Evolutionary conservation across 257 asterid species (phyloP), one percentile per base, ranked within the genome.

Genomic region (Leptodermis oblonga): DNA sequence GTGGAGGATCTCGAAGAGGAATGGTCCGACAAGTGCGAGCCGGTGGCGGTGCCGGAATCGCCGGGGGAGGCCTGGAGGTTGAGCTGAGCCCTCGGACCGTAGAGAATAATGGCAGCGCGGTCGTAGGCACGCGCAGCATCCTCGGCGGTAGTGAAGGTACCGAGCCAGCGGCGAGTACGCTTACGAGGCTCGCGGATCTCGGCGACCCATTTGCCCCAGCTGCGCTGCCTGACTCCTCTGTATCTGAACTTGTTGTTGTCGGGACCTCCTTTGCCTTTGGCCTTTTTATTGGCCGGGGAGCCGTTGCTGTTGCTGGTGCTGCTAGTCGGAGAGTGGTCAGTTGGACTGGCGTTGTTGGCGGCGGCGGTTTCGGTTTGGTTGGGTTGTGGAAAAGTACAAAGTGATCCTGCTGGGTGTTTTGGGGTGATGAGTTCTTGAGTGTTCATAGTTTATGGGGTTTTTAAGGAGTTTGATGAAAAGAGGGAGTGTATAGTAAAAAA

Each of bases 171-270:
- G 0, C 98, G 76, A 0, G 93, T 87, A 0, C 97, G 81, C 68
- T 90, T 88, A 0, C 93, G 61, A 0, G 98, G 98, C 77, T 92
- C 98, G 0, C 98, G 97, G 81, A 92, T 92, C 96, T 92, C 97
- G 14, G 97, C 97, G 0, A 92, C 98, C 98, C 98, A 92, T 43
- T 92, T 90, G 0, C 98, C 98, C 98, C 97, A 92, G 78, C 98
- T 92, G 4, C 98, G 88, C 71, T 92, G 98, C 30, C 98, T 73
- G 8, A 92, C 97, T 0, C 98, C 98, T 0, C 97, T 51, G 42
- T 83, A 92, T 4, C 86, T 76, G 75, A 92, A 92, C 83, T 88
- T 90, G 74, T 70, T 70, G 69, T 92, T 92, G 46, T 92, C 97
- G 1, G 98, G 98, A 1, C 98, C 98, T 7, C 98, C 98, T 58